Evolutionary conservation across 352 stramenopile genomes (phyloP).

Genomic region (Halophytophthora polymorphica): DNA sequence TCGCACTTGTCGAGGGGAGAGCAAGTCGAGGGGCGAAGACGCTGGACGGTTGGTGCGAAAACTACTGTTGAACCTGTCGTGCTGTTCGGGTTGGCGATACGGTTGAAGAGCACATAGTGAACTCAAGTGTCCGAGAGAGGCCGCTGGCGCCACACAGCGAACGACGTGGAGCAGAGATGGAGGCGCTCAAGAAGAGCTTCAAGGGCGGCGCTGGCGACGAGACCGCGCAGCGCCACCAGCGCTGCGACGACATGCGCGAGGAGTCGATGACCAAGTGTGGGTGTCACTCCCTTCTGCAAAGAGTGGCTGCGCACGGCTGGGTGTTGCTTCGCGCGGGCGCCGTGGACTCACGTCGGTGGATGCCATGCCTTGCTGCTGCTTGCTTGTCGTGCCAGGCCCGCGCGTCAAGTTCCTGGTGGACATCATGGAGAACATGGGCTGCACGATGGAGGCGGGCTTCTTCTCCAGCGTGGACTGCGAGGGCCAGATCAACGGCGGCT

Average conservation of each 20-base stretch:
- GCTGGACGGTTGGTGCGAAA: no score
- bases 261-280: slow-evolving; percentile 67
- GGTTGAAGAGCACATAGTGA: no score
- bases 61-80: no score
- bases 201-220: slow-evolving; percentile 30
- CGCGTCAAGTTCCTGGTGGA: slow-evolving; percentile 80
- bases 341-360: neutral
- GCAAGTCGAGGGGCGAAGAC: no score
- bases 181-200: slow-evolving; percentile 65
- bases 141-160: no score
- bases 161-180: no score
- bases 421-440: slow-evolving; percentile 86
- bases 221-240: slow-evolving; percentile 39
- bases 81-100: no score
- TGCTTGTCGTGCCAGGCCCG: slow-evolving; percentile 33
- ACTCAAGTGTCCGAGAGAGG: no score
- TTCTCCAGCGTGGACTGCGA: slow-evolving; percentile 83
- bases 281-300: slow-evolving; percentile 8
- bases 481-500: slow-evolving; percentile 83
- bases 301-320: neutral
- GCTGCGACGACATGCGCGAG: slow-evolving; percentile 71
- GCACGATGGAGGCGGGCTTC: slow-evolving; percentile 67
- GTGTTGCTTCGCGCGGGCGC: neutral
- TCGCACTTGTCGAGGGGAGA: no score
- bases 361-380: slow-evolving; percentile 1